Evolutionary conservation across 2,329 filamentous ascomycete genomes (phyloP), one percentile per base, ranked within the genome.

Genomic region (Gremmenia infestans): DNA sequence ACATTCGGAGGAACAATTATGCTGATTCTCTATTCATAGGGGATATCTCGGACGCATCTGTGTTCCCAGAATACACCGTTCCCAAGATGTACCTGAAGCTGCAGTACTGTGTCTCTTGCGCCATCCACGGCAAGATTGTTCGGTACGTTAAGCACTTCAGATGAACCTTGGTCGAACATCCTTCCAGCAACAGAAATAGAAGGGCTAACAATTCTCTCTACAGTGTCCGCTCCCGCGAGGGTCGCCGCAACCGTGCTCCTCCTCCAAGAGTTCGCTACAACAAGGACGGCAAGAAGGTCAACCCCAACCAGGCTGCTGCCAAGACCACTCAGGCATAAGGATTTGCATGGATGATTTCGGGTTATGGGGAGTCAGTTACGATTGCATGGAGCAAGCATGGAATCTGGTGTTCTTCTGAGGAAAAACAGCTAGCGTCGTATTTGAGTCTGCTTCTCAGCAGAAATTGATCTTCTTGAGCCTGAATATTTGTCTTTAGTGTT

Each of bases 61-160:
- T 99, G 80, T 99, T 97, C 82, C 79, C 89, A 73, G 94, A 99
- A 83, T 99, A 99, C 86, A 92, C 91, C 71, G 93, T 99, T 74
- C 94, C 94, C 81, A 99, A 99, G 90, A 99, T 99, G 95, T 99
- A 99, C 90, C 85, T 99, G 81, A 99, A 99, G 89, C 88, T 99
- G 78, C 94, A 99, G 85, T 99, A 99, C 91, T 99, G 94, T 80
- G 94, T 99, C 76, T 97, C 93, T 80, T 99, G 94, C 82, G 94
- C 94, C 75, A 99, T 99, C 70, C 94, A 99, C 86, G 94, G 94
- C 86, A 99, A 99, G 89, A 99, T 99, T 79, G 95, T 99, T 80
- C 93, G 94, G 93, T 97, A 94, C 79, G 92, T 85, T 77, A 76
- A 53, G 57, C 62, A 72, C 77, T 54, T 78, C 72, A 78, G 78